Evolutionary conservation across 768 basidiomycete genomes (phyloP).

Genomic region (Termitomyces sp.): DNA sequence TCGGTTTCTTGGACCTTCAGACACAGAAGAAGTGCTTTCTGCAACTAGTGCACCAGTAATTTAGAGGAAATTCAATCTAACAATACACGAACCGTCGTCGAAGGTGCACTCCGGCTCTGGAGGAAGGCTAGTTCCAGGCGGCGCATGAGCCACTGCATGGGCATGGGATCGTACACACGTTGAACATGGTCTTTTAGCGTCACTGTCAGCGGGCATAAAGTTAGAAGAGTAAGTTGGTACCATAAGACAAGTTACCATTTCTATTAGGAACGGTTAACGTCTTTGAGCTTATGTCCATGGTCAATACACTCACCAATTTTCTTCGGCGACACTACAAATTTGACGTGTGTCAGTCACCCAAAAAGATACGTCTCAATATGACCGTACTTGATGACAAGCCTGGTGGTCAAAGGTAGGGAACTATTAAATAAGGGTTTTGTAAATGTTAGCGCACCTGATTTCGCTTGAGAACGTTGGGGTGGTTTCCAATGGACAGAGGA

Average conservation of each 20-base stretch:
- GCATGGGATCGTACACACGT: constrained; percentile 74
- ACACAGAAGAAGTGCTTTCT: constrained; percentile 26
- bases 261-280: constrained; percentile 20
- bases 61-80: background rate
- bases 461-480: constrained; percentile 45
- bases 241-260: constrained; percentile 46
- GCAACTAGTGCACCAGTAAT: constrained; percentile 26
- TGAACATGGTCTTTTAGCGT: constrained; percentile 71
- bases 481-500: constrained; percentile 21
- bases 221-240: constrained; percentile 2
- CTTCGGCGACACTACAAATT: constrained; percentile 60
- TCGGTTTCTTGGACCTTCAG: constrained; percentile 52
- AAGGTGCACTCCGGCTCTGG: constrained; percentile 68
- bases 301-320: constrained; percentile 49
- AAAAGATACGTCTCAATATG: background rate
- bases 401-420: constrained; percentile 14
- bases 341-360: constrained; percentile 14
- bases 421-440: background rate
- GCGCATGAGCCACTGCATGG: constrained; percentile 58
- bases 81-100: constrained; percentile 48
- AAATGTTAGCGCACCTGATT: constrained; percentile 34
- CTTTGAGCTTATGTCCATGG: background rate
- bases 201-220: constrained; percentile 32
- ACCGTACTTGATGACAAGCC: constrained; percentile 51
- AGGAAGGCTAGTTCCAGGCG: constrained; percentile 49